Percentiles rank a stretch among this genome's conserved stretches.
These are phyloP conservation scores for Ormosia semicastrata DNA, from an alignment of 306 rosid species.

Conservation along the genomic window DNA sequence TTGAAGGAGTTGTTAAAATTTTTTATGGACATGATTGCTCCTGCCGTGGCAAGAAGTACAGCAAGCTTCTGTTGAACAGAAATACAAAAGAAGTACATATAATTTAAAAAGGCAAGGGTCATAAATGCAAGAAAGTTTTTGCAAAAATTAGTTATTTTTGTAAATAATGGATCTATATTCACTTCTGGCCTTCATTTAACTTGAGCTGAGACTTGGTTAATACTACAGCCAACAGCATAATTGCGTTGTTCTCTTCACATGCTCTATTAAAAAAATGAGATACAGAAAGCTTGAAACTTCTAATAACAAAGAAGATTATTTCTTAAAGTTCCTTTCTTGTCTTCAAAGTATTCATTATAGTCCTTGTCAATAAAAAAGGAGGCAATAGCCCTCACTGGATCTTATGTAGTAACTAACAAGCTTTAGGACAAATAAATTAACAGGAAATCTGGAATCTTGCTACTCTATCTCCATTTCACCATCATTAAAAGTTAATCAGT, in stretches of 20 bases:
- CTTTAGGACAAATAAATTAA: constrained; percentile 33
- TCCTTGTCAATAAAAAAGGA: not conserved
- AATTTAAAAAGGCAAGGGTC: not conserved
- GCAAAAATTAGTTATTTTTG: not conserved
- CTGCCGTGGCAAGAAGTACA: constrained; percentile 66
- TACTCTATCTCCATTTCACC: constrained; percentile 19
- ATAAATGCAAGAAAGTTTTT: not conserved
- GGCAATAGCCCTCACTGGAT: not conserved
- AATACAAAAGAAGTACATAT: not conserved
- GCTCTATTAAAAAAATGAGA: constrained; percentile 21
- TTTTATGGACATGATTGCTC: constrained; percentile 76
- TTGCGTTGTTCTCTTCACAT: constrained; percentile 32
- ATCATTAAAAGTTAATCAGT: constrained; percentile 33
- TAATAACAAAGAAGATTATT: constrained; percentile 11
- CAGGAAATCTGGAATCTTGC: constrained; percentile 7
- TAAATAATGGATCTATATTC: not conserved
- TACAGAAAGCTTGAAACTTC: constrained; percentile 14
- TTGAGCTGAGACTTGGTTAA: not conserved
- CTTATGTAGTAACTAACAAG: constrained; percentile 23
- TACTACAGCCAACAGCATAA: constrained; percentile 32
- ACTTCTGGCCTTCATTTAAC: not conserved
- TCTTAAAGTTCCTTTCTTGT: constrained; percentile 34
- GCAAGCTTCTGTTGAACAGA: constrained; percentile 50
- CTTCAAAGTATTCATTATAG: constrained; percentile 51
- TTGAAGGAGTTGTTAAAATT: constrained; percentile 70